Evolutionary conservation across 2,329 filamentous ascomycete genomes (phyloP).

Genomic region (Colletotrichum lentis): DNA sequence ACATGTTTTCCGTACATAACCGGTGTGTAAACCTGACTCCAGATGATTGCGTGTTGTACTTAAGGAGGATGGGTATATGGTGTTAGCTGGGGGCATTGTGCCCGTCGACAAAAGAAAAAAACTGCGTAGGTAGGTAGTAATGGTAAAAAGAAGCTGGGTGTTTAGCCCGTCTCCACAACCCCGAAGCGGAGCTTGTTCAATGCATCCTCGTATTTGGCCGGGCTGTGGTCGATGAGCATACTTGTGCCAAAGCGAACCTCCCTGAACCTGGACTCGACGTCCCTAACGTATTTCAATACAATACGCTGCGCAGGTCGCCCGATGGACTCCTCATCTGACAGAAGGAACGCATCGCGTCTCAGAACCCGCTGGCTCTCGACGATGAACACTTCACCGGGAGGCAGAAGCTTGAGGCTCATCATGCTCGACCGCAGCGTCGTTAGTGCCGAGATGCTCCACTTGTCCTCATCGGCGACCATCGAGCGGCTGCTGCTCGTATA

Average conservation of each 20-base stretch:
- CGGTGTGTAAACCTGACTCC: not conserved
- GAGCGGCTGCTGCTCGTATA: conserved; percentile 52
- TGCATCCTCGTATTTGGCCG: conserved; percentile 75
- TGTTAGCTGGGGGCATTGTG: not conserved
- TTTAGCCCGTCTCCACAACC: conserved; percentile 48
- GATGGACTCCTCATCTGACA: conserved; percentile 57
- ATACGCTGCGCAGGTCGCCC: conserved; percentile 73
- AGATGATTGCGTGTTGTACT: conserved; percentile 11
- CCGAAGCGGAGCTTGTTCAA: conserved; percentile 66
- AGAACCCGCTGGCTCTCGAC: conserved; percentile 74
- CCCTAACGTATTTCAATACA: conserved; percentile 73
- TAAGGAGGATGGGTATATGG: conserved; percentile 26
- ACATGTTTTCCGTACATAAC: not conserved
- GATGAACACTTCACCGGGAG: conserved; percentile 79
- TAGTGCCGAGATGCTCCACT: conserved; percentile 74
- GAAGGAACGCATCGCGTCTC: conserved; percentile 70
- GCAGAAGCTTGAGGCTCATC: conserved; percentile 73
- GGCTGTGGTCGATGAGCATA: conserved; percentile 80
- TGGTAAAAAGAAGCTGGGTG: not conserved
- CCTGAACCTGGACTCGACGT: conserved; percentile 74
- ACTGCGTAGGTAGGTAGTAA: not conserved
- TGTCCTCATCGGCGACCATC: conserved; percentile 64
- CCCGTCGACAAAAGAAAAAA: conserved; percentile 28
- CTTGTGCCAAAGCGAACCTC: conserved; percentile 76
- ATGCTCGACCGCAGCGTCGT: conserved; percentile 73